These are phyloP conservation scores for Pestalotiopsis sp. DNA, from an alignment of 2,329 filamentous ascomycete genomes.

Conservation along the genomic window DNA sequence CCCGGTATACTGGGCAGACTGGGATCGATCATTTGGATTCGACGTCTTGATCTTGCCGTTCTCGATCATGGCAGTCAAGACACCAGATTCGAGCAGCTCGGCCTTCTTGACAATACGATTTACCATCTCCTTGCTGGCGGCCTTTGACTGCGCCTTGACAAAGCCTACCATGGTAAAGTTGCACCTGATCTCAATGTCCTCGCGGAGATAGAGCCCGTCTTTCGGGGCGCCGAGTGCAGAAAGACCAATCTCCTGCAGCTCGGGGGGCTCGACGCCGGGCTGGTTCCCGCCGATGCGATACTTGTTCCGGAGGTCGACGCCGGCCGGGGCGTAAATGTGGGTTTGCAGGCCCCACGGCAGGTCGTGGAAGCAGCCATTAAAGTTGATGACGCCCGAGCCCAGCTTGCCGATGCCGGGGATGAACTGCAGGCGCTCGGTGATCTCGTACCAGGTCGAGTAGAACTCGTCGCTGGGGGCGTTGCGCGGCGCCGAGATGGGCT, in stretches of 20 bases:
- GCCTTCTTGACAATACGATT: slow-evolving; percentile 70
- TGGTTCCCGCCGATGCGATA: slow-evolving; percentile 71
- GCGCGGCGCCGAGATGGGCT: slow-evolving; percentile 65
- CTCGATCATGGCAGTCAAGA: slow-evolving; percentile 67
- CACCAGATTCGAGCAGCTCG: slow-evolving; percentile 65
- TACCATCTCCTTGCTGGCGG: slow-evolving; percentile 68
- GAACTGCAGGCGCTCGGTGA: slow-evolving; percentile 67
- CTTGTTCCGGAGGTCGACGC: slow-evolving; percentile 66
- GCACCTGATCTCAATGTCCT: slow-evolving; percentile 71
- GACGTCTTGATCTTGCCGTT: slow-evolving; percentile 62
- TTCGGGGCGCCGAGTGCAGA: slow-evolving; percentile 58
- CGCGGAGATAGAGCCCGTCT: slow-evolving; percentile 67
- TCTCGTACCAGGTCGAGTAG: slow-evolving; percentile 75
- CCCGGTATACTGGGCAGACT: slow-evolving; percentile 22
- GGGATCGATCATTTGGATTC: slow-evolving; percentile 41
- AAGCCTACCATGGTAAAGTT: slow-evolving; percentile 65
- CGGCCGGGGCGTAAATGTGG: slow-evolving; percentile 69
- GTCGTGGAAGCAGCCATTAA: slow-evolving; percentile 72
- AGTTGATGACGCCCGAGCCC: slow-evolving; percentile 64
- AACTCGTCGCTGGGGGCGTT: slow-evolving; percentile 69
- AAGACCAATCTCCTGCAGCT: slow-evolving; percentile 61
- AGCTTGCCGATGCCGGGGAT: slow-evolving; percentile 66
- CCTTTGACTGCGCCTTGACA: slow-evolving; percentile 66
- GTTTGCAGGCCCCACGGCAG: slow-evolving; percentile 72
- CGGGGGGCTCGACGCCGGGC: slow-evolving; percentile 61